A percentile compares a stretch with the other conserved stretches of the same genome.
These are phyloP conservation scores for Xylaria sp. DNA, from an alignment of 2,329 filamentous ascomycete species.

Conservation along the genomic window DNA sequence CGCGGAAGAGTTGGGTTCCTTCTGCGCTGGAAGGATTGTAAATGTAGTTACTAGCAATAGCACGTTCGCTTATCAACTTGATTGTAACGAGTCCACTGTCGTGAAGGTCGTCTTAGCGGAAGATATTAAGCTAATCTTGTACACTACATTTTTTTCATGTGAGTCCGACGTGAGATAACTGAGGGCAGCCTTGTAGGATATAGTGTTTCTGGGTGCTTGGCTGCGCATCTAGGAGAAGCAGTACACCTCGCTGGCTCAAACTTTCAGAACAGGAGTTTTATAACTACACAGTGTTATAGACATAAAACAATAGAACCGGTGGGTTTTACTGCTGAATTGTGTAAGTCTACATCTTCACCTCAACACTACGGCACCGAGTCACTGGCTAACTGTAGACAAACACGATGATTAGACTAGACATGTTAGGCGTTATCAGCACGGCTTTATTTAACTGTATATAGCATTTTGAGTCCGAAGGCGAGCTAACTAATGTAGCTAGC, in stretches of 20 bases:
- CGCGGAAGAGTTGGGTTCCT: background rate
- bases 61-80: conserved; percentile 13
- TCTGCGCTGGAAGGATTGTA: background rate
- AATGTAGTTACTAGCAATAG: background rate
- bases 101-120: background rate
- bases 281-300: background rate
- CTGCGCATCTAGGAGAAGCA: background rate
- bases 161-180: background rate
- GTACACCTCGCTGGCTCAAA: background rate
- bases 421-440: too few relatives aligned
- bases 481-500: background rate
- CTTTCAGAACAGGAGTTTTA: background rate
- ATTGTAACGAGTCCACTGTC: background rate
- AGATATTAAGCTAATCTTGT: too few relatives aligned
- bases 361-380: background rate
- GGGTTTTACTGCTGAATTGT: background rate
- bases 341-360: background rate
- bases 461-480: too few relatives aligned
- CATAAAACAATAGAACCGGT: background rate
- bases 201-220: background rate
- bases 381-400: too few relatives aligned
- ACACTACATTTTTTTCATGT: background rate
- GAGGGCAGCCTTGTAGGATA: background rate
- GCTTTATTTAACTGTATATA: too few relatives aligned
- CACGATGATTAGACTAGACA: too few relatives aligned